Conservation (phyloP, 2,329 filamentous ascomycete genomes). For the Talaromyces islandicus region DNA sequence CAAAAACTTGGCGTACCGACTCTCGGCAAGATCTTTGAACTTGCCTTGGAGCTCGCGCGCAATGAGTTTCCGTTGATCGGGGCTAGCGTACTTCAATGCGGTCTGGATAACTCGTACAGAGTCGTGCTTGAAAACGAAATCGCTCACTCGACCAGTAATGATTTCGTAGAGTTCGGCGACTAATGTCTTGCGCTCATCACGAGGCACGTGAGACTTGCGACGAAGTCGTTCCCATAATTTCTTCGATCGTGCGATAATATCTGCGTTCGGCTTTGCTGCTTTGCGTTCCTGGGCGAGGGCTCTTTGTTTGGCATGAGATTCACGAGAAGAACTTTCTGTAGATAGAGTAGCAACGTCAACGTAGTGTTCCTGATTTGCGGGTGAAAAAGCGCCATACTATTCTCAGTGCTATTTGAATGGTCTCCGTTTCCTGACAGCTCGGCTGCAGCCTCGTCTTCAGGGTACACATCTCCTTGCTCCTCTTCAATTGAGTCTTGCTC, state of each 20-base stretch:
- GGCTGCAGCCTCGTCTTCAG: slow-evolving; percentile 18
- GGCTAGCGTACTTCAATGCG: slow-evolving; percentile 88
- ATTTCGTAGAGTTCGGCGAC: slow-evolving; percentile 87
- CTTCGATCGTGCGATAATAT: slow-evolving; percentile 81
- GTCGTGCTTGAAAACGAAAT: slow-evolving; percentile 98
- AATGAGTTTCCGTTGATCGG: slow-evolving; percentile 78
- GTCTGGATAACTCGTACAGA: slow-evolving; percentile 95
- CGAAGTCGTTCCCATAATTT: slow-evolving; percentile 95
- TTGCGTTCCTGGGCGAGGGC: slow-evolving; percentile 81
- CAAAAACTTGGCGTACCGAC: slow-evolving; percentile 94
- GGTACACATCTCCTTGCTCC: slow-evolving; percentile 28
- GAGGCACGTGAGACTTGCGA: slow-evolving; percentile 85
- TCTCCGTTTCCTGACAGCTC: not conserved
- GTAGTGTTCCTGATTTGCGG: not conserved
- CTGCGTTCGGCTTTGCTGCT: slow-evolving; percentile 85
- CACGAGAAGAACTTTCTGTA: slow-evolving; percentile 65
- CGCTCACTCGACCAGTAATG: slow-evolving; percentile 83
- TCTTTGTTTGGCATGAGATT: slow-evolving; percentile 91
- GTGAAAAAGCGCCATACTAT: not conserved
- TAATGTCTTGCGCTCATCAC: slow-evolving; percentile 79
- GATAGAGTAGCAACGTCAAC: slow-evolving; percentile 9
- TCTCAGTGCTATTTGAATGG: not conserved
- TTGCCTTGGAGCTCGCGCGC: slow-evolving; percentile 78
- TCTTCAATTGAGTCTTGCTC: slow-evolving; percentile 24
- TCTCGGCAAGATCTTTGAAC: slow-evolving; percentile 81